phyloP scores from a whole-genome alignment of 2,329 filamentous ascomycete species.

The Berkeleyomyces rouxiae region DNA sequence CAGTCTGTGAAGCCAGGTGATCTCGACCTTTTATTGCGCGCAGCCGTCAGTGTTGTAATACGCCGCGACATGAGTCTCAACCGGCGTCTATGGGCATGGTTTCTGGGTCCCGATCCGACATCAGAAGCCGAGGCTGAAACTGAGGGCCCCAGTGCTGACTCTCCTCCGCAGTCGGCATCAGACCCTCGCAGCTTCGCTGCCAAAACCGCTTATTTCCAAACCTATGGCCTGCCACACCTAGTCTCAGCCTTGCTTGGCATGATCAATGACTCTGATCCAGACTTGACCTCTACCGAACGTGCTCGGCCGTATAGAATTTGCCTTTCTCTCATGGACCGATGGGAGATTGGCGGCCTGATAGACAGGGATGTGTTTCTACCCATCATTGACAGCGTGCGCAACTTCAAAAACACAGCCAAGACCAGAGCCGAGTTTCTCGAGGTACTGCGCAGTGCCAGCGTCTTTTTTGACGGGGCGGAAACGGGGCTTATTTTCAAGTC shows the following conservation, averaged over 20 bases:
- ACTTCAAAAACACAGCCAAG: slow-evolving; percentile 49
- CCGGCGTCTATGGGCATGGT: slow-evolving; percentile 86
- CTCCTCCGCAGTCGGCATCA: slow-evolving; percentile 26
- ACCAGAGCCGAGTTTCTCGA: slow-evolving; percentile 63
- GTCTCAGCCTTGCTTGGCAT: slow-evolving; percentile 60
- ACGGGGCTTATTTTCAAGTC: slow-evolving; percentile 85
- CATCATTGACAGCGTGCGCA: slow-evolving; percentile 61
- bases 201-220: slow-evolving; percentile 67
- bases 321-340: slow-evolving; percentile 91
- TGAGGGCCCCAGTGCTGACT: slow-evolving; percentile 28
- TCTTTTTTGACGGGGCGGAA: slow-evolving; percentile 96
- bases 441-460: slow-evolving; percentile 78
- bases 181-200: slow-evolving; percentile 34
- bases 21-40: slow-evolving; percentile 62
- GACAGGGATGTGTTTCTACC: slow-evolving; percentile 80
- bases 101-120: slow-evolving; percentile 62
- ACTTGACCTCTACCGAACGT: slow-evolving; percentile 34
- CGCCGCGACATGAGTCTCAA: slow-evolving; percentile 95
- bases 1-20: slow-evolving; percentile 62
- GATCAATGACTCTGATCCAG: slow-evolving; percentile 40
- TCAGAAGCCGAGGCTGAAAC: slow-evolving; percentile 7
- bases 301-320: slow-evolving; percentile 82
- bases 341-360: slow-evolving; percentile 86
- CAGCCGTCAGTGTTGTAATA: slow-evolving; percentile 73
- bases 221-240: slow-evolving; percentile 58